Evolutionary conservation across 352 stramenopile genomes (phyloP).

Genomic region (Pythium rishiriense): DNA sequence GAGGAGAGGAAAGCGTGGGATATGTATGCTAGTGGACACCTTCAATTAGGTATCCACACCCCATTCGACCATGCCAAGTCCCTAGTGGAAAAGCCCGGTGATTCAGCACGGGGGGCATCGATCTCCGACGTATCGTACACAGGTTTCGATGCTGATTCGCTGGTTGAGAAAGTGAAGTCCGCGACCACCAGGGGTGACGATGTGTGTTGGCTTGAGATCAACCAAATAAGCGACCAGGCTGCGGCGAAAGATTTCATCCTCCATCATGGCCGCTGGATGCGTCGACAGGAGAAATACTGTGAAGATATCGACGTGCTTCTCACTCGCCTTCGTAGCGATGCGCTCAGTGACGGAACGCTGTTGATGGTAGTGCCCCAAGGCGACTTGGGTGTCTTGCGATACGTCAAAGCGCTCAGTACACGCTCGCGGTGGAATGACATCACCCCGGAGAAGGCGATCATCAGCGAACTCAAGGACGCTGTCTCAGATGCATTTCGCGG

Average conservation of each 20-base stretch:
- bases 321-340: constrained; percentile 37
- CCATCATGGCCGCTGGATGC: constrained; percentile 69
- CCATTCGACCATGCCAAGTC: constrained; percentile 51
- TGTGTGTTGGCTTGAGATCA: constrained; percentile 78
- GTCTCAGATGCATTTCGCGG: constrained; percentile 69
- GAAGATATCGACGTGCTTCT: constrained; percentile 52
- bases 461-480: constrained; percentile 57
- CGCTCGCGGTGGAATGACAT: constrained; percentile 77
- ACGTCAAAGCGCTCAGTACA: constrained; percentile 73
- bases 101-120: not conserved
- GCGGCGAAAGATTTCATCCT: constrained; percentile 60
- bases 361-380: constrained; percentile 71
- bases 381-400: constrained; percentile 65
- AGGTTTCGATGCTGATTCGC: constrained; percentile 24
- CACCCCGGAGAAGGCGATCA: constrained; percentile 41
- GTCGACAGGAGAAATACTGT: constrained; percentile 51
- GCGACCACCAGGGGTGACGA: constrained; percentile 34
- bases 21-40: constrained; percentile 63
- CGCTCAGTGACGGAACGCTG: constrained; percentile 51
- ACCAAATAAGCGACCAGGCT: constrained; percentile 38
- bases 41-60: constrained; percentile 46
- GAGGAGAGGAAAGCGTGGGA: constrained; percentile 70
- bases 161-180: constrained; percentile 38
- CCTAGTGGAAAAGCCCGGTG: constrained; percentile 15
- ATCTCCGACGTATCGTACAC: constrained; percentile 19